These are phyloP conservation scores for Tuber calosporum DNA, from an alignment of 495 filamentous ascomycete species.

Conservation along the genomic window DNA sequence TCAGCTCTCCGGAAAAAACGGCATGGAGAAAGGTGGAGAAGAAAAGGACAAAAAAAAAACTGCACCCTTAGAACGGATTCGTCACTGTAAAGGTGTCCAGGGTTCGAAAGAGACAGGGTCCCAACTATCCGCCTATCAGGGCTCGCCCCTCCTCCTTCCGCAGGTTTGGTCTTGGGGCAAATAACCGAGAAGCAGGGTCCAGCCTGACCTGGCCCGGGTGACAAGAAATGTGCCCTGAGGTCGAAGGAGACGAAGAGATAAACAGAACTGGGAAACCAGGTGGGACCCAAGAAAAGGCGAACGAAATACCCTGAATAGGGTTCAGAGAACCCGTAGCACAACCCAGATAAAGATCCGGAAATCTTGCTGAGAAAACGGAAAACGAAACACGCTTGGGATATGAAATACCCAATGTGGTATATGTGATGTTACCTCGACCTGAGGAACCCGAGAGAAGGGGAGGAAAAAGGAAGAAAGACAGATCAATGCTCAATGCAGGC, in stretches of 20 bases:
- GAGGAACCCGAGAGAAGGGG: constrained; percentile 3
- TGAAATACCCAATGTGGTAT: not conserved
- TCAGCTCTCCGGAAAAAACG: not conserved
- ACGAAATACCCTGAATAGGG: not conserved
- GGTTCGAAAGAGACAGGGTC: not conserved
- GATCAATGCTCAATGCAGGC: not conserved
- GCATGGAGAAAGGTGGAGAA: constrained; percentile 1
- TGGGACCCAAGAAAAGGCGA: constrained; percentile 6
- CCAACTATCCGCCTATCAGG: not conserved
- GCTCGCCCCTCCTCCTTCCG: constrained; percentile 1
- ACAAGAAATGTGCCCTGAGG: constrained; percentile 10
- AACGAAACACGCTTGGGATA: constrained; percentile 7
- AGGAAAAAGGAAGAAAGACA: not conserved
- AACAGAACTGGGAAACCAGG: constrained; percentile 5
- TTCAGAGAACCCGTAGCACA: constrained; percentile 13
- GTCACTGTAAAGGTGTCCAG: not conserved
- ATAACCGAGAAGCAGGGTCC: constrained; percentile 15
- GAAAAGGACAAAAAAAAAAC: not conserved
- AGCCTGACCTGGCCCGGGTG: constrained; percentile 18
- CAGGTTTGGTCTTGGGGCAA: not conserved
- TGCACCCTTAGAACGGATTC: not conserved
- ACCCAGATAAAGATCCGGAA: not conserved
- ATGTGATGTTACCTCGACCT: not conserved
- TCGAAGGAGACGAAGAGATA: constrained; percentile 10
- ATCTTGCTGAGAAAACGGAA: not conserved